phyloP scores from a whole-genome alignment of 2,329 filamentous ascomycete species.

The Paracamarosporium sp. region DNA sequence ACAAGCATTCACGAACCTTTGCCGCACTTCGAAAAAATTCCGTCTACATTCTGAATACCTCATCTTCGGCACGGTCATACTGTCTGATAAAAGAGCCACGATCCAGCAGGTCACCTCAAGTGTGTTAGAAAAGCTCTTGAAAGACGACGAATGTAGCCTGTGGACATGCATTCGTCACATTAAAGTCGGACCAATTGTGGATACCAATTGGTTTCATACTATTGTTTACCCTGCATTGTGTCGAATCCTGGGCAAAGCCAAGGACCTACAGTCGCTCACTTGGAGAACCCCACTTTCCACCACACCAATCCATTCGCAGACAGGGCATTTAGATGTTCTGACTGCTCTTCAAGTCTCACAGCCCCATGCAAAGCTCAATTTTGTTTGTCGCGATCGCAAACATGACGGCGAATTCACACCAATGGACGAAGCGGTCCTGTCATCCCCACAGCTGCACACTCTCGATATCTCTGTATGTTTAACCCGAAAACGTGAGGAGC shows the following conservation, averaged over 20 bases:
- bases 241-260: not conserved
- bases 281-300: not conserved
- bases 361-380: not conserved
- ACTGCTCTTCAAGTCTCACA: not conserved
- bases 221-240: not conserved
- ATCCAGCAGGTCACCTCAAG: not conserved
- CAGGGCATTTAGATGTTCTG: not conserved
- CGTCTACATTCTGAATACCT: not conserved
- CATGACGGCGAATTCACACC: not conserved
- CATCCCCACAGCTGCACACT: not conserved
- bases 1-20: not conserved
- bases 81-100: not conserved
- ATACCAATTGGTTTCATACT: not conserved
- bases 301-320: not conserved
- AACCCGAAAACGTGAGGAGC: not conserved
- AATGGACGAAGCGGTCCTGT: not conserved
- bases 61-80: not conserved
- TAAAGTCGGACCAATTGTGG: not conserved
- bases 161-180: conserved; percentile 6
- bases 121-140: not conserved
- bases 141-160: not conserved
- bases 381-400: not conserved
- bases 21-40: not conserved
- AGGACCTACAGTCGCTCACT: not conserved
- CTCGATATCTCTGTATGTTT: not conserved